Evolutionary conservation across 2,329 filamentous ascomycete genomes (phyloP).

Genomic region (Fusarium phyllophilum): DNA sequence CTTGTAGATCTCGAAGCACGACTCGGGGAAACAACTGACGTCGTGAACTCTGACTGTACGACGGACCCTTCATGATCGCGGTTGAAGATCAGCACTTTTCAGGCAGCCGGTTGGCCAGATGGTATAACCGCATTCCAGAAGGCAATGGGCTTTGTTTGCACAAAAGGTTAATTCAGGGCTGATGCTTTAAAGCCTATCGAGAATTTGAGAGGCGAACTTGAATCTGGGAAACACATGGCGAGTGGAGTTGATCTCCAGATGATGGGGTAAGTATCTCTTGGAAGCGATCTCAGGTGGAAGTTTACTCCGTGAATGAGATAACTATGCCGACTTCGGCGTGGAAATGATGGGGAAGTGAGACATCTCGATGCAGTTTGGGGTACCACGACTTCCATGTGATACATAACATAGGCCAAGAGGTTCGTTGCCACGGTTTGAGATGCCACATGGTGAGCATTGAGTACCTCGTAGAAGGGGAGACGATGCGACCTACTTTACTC

Average conservation of each 20-base stretch:
- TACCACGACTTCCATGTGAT: slow-evolving; percentile 8
- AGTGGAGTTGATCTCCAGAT: slow-evolving; percentile 23
- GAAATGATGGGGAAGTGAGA: slow-evolving; percentile 24
- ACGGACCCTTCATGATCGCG: slow-evolving; percentile 21
- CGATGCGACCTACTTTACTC: neutral
- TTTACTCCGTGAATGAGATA: neutral
- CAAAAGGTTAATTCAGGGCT: slow-evolving; percentile 11
- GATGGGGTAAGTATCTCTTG: neutral
- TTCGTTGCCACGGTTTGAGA: slow-evolving; percentile 20
- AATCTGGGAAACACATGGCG: slow-evolving; percentile 30
- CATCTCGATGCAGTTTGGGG: slow-evolving; percentile 19
- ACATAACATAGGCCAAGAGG: slow-evolving; percentile 11
- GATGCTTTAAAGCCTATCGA: neutral
- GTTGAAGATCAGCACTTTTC: slow-evolving; percentile 17
- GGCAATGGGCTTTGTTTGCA: neutral
- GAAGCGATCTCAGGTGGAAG: neutral
- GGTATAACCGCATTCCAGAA: slow-evolving; percentile 28
- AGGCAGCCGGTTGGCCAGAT: slow-evolving; percentile 8
- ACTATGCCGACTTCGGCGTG: slow-evolving; percentile 20
- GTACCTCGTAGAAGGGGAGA: neutral
- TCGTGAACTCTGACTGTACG: slow-evolving; percentile 9
- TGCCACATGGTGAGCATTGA: slow-evolving; percentile 1
- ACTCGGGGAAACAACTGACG: slow-evolving; percentile 19
- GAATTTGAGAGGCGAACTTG: slow-evolving; percentile 8
- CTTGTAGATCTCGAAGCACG: slow-evolving; percentile 25